Base-by-base conservation (phyloP, 2,329 filamentous ascomycete species). In the Elsinoe australis region DNA sequence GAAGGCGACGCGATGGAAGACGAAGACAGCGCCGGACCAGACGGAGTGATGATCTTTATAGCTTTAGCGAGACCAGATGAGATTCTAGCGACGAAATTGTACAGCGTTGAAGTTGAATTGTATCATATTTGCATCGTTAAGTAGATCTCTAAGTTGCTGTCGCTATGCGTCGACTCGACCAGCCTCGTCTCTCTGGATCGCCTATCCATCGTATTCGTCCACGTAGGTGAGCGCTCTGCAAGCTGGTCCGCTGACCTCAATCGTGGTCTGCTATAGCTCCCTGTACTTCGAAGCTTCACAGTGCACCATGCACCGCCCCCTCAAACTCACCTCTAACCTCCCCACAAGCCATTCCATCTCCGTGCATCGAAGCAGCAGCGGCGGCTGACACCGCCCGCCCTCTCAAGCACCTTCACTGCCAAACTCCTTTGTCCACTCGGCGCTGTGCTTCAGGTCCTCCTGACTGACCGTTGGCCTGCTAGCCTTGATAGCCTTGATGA, bases 401-500 rank as follows among this genome's bases (percentile, higher is more conserved):
- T 14, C 12, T 38, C 34, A 80, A 42, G 76, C 78, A 14, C 90
- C 90, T 65, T 95, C 90, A 63, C 87, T 94, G 49, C 90, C 90
- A 68, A 96, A 96, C 69, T 96, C 89, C 59, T 83, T 78, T 7
- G 92, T 98, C 92, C 92, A 98, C 35, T 95, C 88, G 38, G 85
- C 75, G 64, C 90, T 95, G 60, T 79, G 77, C 56, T 80, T 76
- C 36, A 98, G 75, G 63, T 98, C 94, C 44, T 88, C 87, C 44
- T 78, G 75, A 46, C 87, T 92, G 47, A 98, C 92, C 0, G 92
- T 96, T 17, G 92, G 92, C 61, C 92, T 74, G 44, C 87, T 87
- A 38, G 82, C 80, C 61, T 87, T 89, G 60, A 98, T 84, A 1
- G 92, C 90, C 65, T 90, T 87, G 63, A 94, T 75, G 62, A 98